Conservation (phyloP, 78 protist genomes). For the Pelomyxa schiedti region DNA sequence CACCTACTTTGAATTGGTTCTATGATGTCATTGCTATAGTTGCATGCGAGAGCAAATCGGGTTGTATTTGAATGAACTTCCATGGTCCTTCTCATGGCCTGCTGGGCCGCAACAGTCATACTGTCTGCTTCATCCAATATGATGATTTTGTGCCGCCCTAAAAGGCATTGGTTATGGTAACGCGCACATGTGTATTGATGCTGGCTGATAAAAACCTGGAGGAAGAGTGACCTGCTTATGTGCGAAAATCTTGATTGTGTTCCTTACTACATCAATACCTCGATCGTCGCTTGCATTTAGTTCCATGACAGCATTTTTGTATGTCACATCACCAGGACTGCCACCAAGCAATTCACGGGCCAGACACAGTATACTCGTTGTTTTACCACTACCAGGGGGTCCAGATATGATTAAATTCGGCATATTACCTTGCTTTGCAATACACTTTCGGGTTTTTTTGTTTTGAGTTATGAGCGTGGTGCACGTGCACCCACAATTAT, state of each 20-base stretch:
- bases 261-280: constrained; percentile 88
- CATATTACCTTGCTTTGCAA: constrained; percentile 4
- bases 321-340: neutral
- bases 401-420: constrained; percentile 97
- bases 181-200: neutral
- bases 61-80: constrained; percentile 78
- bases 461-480: no score
- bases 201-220: constrained; percentile 1
- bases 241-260: constrained; percentile 85
- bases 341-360: constrained; percentile 85
- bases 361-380: constrained; percentile 85
- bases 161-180: constrained; percentile 27
- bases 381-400: constrained; percentile 98
- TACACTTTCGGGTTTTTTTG: no score
- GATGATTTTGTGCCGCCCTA: constrained; percentile 86
- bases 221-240: constrained; percentile 15
- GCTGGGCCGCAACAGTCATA: constrained; percentile 94
- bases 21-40: constrained; percentile 80
- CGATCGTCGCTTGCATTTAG: constrained; percentile 98
- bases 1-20: constrained; percentile 96
- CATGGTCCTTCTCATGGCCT: constrained; percentile 83
- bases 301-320: constrained; percentile 72
- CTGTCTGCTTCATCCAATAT: constrained; percentile 97
- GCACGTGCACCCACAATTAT: no score
- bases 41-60: constrained; percentile 85